Conservation (phyloP, 208 protist species). For the Leishmania amazonensis region DNA sequence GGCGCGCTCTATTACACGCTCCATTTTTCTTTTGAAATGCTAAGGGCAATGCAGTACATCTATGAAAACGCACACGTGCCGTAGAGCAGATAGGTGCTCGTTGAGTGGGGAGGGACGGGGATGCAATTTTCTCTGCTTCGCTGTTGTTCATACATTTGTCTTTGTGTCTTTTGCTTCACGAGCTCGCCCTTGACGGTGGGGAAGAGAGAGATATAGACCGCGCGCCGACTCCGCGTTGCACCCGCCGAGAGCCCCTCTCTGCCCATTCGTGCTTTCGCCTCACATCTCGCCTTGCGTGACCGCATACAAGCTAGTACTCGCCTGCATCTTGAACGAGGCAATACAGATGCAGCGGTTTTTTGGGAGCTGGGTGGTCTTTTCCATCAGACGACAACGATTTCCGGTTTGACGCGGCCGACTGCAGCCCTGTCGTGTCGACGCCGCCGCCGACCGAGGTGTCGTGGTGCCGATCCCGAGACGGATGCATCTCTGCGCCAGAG, state of each 20-base stretch:
- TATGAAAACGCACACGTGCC: background rate
- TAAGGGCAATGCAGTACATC: background rate
- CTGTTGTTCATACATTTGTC: background rate
- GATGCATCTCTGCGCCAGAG: slow-evolving; percentile 2
- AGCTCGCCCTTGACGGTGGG: background rate
- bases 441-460: slow-evolving; percentile 22
- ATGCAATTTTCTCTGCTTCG: background rate
- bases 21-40: background rate
- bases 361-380: background rate
- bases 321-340: slow-evolving; percentile 80
- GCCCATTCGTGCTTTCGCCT: background rate
- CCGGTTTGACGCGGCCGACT: background rate
- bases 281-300: background rate
- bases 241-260: background rate
- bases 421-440: slow-evolving; percentile 1
- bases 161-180: background rate
- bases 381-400: background rate
- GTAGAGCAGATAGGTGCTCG: background rate
- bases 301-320: slow-evolving; percentile 35
- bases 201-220: background rate
- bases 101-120: background rate
- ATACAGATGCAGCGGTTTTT: slow-evolving; percentile 47
- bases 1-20: background rate
- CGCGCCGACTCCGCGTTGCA: background rate
- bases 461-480: background rate